Evolutionary conservation across 2,329 filamentous ascomycete genomes (phyloP).

Genomic region (Botrytis tulipae): DNA sequence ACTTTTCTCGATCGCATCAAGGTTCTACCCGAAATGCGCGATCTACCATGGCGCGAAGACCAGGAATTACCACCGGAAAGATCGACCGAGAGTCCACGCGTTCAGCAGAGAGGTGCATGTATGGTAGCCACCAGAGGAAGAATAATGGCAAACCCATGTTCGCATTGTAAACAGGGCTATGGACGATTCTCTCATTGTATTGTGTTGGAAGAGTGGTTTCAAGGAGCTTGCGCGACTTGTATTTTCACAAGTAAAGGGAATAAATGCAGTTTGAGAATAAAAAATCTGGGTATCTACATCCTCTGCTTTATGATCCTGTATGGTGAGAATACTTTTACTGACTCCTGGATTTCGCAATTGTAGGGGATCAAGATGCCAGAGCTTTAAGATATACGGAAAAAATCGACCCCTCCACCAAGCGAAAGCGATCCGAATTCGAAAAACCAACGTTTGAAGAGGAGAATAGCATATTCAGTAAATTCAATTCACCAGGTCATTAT

Average conservation of each 20-base stretch:
- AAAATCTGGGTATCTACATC: conserved; percentile 26
- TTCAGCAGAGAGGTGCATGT: conserved; percentile 31
- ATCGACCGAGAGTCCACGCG: conserved; percentile 29
- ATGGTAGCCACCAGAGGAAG: conserved; percentile 30
- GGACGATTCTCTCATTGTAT: conserved; percentile 33
- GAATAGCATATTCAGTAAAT: conserved; percentile 10
- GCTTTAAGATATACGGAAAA: conserved; percentile 27
- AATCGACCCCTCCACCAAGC: conserved; percentile 11
- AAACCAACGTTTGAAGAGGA: not conserved
- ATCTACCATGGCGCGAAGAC: conserved; percentile 33
- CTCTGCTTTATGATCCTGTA: not conserved
- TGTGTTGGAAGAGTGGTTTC: conserved; percentile 32
- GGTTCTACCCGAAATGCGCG: conserved; percentile 27
- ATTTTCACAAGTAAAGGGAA: conserved; percentile 34
- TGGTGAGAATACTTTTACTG: not conserved
- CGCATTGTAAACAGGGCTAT: conserved; percentile 30
- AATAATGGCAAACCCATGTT: conserved; percentile 26
- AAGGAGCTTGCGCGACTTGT: conserved; percentile 34
- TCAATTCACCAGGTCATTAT: conserved; percentile 18
- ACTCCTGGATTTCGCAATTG: not conserved
- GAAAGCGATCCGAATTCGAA: conserved; percentile 16
- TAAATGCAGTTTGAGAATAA: conserved; percentile 31
- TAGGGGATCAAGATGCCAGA: conserved; percentile 31
- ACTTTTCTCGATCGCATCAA: conserved; percentile 20
- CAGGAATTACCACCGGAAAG: conserved; percentile 32